Conservation (phyloP, 306 rosid genomes). For the Erythrophleum fordii region DNA sequence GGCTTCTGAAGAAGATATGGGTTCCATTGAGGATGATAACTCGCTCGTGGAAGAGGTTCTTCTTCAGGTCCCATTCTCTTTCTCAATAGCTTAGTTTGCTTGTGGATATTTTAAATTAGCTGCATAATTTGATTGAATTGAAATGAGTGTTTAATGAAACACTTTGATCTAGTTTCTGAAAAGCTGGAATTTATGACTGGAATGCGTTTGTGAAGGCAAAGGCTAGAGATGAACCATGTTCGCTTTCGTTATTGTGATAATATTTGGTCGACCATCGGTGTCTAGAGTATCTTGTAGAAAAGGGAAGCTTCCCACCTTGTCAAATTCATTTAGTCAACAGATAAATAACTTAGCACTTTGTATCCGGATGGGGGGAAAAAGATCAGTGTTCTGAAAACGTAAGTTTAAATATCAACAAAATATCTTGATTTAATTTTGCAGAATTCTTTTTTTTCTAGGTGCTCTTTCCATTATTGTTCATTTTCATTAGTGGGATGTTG, state of each 20-base stretch:
- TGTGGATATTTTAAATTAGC: not conserved
- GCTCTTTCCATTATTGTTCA: not conserved
- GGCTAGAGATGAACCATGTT: not conserved
- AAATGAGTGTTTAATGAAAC: not conserved
- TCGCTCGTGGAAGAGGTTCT: slow-evolving; percentile 43
- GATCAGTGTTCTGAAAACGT: no score
- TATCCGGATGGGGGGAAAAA: not conserved
- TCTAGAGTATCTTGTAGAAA: not conserved
- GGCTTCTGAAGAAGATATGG: slow-evolving; percentile 42
- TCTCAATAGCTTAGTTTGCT: not conserved
- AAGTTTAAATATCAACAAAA: not conserved
- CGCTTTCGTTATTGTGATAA: not conserved
- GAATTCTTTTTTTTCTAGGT: not conserved
- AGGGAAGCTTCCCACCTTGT: not conserved
- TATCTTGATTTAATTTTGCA: slow-evolving; percentile 12
- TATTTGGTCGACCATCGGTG: not conserved
- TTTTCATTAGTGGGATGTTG: slow-evolving; percentile 12
- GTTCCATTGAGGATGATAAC: slow-evolving; percentile 39
- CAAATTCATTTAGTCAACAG: not conserved
- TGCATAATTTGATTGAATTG: not conserved
- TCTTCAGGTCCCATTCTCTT: slow-evolving; percentile 47
- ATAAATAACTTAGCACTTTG: not conserved
- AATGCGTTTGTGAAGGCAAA: not conserved
- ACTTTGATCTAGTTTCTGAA: slow-evolving; percentile 1
- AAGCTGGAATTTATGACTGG: not conserved